These are phyloP conservation scores for Mycena vulgaris DNA, from an alignment of 768 basidiomycete species.

Conservation along the genomic window DNA sequence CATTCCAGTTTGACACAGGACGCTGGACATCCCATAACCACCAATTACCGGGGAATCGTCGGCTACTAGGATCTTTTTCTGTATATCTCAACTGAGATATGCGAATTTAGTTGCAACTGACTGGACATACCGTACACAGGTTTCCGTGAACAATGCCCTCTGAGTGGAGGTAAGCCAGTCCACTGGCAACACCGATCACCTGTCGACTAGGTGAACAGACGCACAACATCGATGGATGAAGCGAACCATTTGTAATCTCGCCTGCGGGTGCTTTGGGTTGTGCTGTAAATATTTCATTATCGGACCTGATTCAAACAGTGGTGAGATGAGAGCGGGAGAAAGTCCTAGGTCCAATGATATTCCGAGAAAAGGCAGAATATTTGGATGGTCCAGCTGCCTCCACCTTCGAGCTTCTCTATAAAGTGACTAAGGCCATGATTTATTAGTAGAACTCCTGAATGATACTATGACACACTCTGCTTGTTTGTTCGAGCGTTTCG, in stretches of 20 bases:
- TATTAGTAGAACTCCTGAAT: not conserved
- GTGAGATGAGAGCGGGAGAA: conserved; percentile 34
- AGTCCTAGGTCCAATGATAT: conserved; percentile 32
- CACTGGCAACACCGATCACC: conserved; percentile 25
- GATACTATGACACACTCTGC: not conserved
- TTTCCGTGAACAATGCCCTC: conserved; percentile 37
- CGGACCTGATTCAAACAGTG: conserved; percentile 23
- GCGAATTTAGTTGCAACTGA: not conserved
- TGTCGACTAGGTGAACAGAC: not conserved
- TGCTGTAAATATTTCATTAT: conserved; percentile 30
- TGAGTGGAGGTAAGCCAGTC: conserved; percentile 38
- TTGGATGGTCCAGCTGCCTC: conserved; percentile 24
- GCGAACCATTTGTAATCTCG: conserved; percentile 26
- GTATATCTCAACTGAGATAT: not conserved
- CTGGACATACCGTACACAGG: conserved; percentile 28
- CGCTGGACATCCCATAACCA: conserved; percentile 26
- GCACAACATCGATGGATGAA: not conserved
- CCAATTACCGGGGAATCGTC: conserved; percentile 18
- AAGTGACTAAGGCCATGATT: not conserved
- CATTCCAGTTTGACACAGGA: not conserved
- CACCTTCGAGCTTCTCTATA: conserved; percentile 22
- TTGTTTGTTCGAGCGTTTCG: conserved; percentile 11
- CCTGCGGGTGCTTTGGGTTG: not conserved
- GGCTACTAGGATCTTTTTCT: conserved; percentile 36
- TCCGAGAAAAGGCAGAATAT: conserved; percentile 32